phyloP scores from a whole-genome alignment of 1,284 basidiomycete species.

The Cystobasidiaceae sp. region DNA sequence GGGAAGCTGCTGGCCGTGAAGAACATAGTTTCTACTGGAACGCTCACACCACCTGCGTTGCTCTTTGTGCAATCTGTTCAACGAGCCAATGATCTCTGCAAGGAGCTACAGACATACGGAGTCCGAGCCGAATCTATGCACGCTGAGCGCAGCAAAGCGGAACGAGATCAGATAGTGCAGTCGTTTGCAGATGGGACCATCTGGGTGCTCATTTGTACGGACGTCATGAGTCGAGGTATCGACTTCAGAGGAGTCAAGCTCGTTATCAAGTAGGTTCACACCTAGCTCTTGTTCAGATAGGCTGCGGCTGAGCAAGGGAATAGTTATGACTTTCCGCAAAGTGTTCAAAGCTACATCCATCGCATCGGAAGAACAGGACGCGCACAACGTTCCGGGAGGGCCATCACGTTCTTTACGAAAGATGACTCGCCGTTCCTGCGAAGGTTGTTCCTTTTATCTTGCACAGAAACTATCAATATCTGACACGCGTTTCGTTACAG shows the following conservation, averaged over 20 bases:
- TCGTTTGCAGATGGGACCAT: conserved; percentile 81
- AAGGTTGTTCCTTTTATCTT: conserved; percentile 54
- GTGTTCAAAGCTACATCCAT: conserved; percentile 90
- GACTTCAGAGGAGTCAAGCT: conserved; percentile 93
- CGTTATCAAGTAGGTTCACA: conserved; percentile 74
- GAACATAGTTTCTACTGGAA: conserved; percentile 70
- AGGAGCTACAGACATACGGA: conserved; percentile 78
- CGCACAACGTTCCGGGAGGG: conserved; percentile 82
- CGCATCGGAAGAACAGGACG: conserved; percentile 92
- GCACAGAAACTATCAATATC: not conserved
- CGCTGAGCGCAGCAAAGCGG: conserved; percentile 76
- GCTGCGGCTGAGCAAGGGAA: not conserved
- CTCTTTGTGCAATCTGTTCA: conserved; percentile 91
- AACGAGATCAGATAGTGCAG: conserved; percentile 76
- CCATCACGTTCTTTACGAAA: conserved; percentile 91
- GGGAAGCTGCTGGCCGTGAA: conserved; percentile 85
- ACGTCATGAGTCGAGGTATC: conserved; percentile 94
- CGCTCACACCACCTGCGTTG: conserved; percentile 78
- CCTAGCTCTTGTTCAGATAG: not conserved
- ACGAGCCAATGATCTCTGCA: conserved; percentile 80
- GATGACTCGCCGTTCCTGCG: conserved; percentile 88
- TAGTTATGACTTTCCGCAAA: conserved; percentile 73
- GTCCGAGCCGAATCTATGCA: conserved; percentile 87
- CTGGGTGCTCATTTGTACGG: conserved; percentile 89
- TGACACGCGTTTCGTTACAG: conserved; percentile 49